phyloP scores from a whole-genome alignment of 371 early-diverging fungal genomes.

The Mortierella sp. region DNA sequence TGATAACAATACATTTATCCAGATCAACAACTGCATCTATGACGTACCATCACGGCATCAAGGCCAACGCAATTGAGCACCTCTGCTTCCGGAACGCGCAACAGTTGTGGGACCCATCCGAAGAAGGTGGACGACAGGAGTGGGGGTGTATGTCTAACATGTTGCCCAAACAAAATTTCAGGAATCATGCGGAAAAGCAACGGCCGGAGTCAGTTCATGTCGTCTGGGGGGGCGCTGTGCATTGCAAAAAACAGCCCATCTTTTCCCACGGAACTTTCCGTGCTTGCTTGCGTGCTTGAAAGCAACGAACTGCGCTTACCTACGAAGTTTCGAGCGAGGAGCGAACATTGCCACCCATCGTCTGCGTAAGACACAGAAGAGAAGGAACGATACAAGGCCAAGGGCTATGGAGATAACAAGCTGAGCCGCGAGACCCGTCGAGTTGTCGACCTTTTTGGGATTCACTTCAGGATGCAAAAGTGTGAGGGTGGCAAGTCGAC shows the following conservation, averaged over 20 bases:
- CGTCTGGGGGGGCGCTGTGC: background rate
- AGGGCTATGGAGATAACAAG: constrained; percentile 59
- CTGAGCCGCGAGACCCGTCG: constrained; percentile 57
- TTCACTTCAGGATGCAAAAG: background rate
- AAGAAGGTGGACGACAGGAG: constrained; percentile 63
- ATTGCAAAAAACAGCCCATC: background rate
- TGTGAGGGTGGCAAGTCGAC: no score
- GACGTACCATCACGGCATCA: constrained; percentile 67
- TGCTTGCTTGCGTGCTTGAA: background rate
- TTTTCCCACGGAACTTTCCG: constrained; percentile 4
- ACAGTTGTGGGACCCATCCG: constrained; percentile 70
- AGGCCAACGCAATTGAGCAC: constrained; percentile 63
- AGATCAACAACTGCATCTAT: background rate
- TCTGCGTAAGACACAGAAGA: constrained; percentile 63
- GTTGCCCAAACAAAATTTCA: constrained; percentile 12
- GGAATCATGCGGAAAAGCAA: background rate
- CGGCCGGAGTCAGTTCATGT: background rate
- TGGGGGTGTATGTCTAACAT: constrained; percentile 64
- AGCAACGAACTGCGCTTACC: constrained; percentile 51
- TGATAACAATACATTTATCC: no score
- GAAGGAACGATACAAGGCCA: constrained; percentile 57
- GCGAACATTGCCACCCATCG: constrained; percentile 69
- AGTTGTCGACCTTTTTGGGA: constrained; percentile 33
- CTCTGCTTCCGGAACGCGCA: constrained; percentile 59
- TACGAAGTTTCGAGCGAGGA: constrained; percentile 69